Conservation (phyloP, 305 asterid genomes). For the Fraxinus dipetala region DNA sequence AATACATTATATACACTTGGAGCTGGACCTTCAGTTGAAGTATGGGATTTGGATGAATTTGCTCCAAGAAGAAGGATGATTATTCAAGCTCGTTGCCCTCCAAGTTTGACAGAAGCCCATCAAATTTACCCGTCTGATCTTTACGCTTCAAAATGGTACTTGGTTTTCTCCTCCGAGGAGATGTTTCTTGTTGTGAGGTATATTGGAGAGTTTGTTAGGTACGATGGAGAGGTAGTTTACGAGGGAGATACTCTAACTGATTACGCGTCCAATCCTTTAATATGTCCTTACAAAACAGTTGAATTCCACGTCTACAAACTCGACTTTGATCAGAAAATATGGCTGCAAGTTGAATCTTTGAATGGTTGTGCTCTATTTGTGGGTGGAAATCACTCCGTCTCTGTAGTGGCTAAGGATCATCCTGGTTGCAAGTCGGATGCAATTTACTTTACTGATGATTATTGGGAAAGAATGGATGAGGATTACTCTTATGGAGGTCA, state of each 20-base stretch:
- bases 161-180: not conserved
- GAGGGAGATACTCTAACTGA: conserved; percentile 29
- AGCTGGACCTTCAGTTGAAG: conserved; percentile 10
- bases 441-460: conserved; percentile 38
- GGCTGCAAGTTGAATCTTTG: conserved; percentile 25
- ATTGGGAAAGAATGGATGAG: conserved; percentile 27
- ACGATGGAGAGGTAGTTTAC: conserved; percentile 26
- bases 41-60: conserved; percentile 24
- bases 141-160: conserved; percentile 22
- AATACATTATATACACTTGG: conserved; percentile 10
- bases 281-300: conserved; percentile 28
- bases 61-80: not conserved
- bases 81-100: conserved; percentile 13
- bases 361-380: conserved; percentile 19
- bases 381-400: conserved; percentile 33
- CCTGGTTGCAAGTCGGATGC: conserved; percentile 9
- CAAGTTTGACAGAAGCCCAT: not conserved
- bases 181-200: conserved; percentile 23
- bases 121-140: conserved; percentile 10
- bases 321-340: not conserved
- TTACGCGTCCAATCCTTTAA: not conserved
- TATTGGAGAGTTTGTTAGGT: conserved; percentile 33
- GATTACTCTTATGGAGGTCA: conserved; percentile 39
- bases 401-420: not conserved
- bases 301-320: conserved; percentile 26